Base-by-base conservation (phyloP, 768 basidiomycete genomes). In the Psilocybe sp. region DNA sequence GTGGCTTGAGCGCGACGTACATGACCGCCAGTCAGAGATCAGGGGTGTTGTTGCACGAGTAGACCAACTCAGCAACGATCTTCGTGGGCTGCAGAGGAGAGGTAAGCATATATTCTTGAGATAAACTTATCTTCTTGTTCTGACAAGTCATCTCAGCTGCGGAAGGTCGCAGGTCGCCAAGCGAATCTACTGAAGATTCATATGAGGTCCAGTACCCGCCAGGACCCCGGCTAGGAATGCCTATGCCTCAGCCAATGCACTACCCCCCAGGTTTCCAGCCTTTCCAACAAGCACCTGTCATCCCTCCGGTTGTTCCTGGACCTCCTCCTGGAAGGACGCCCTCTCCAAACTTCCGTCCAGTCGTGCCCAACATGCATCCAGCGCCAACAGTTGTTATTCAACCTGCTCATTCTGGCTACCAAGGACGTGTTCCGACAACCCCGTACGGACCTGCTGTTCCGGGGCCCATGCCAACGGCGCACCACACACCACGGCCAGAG, bases 1-100 rank as follows among this genome's bases (percentile, higher is more conserved):
- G 32, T 93, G 91, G 91, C 69, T 93, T 13, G 83, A 77, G 49
- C 78, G 83, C 32, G 91, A 93, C 63, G 88, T 90, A 0, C 75
- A 77, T 40, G 88, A 91, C 65, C 83, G 91, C 18, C 89, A 89
- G 53, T 73, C 78, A 3, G 90, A 92, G 61, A 67, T 92, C 35
- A 76, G 76, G 14, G 80, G 79, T 8, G 80, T 93, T 7, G 71
- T 80, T 38, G 81, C 80, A 14, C 78, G 87, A 10, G 71, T 92
- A 5, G 73, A 76, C 31, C 72, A 78, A 39, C 53, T 84, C 8
- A 66, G 75, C 44, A 56, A 71, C 51, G 73, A 74, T 14, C 62
- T 79, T 35, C 64, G 68, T 34, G 64, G 65, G 38, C 60, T 76
- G 46, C 68, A 67, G 33, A 57, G 70, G 74, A 76, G 56, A 52